A percentile compares a stretch with the other conserved stretches of the same genome.
phyloP scores from a whole-genome alignment of 306 rosid species.

The Cicer judaicum region DNA sequence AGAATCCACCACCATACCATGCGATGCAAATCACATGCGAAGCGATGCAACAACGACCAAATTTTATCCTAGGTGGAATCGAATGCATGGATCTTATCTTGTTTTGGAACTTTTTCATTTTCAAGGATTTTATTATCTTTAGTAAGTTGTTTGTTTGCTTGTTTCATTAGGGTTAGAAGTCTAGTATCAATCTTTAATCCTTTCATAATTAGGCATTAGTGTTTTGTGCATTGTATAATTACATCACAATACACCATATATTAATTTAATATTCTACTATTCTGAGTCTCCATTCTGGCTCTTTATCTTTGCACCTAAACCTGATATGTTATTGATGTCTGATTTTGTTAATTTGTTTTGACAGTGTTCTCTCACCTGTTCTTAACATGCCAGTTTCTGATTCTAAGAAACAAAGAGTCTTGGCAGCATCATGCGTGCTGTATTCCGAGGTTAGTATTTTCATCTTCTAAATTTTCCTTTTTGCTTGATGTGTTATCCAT shows the following conservation, averaged over 20 bases:
- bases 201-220: not conserved
- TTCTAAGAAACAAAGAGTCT: slow-evolving; percentile 94
- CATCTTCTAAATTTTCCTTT: not conserved
- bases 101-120: slow-evolving; percentile 12
- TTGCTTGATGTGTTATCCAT: slow-evolving; percentile 1
- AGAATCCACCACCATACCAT: no score
- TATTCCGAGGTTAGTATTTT: slow-evolving; percentile 86
- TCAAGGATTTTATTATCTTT: not conserved
- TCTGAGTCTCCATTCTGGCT: slow-evolving; percentile 5
- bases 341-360: slow-evolving; percentile 43
- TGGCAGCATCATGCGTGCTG: slow-evolving; percentile 90
- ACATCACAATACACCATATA: slow-evolving; percentile 11
- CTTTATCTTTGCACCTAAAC: slow-evolving; percentile 10
- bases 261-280: slow-evolving; percentile 19
- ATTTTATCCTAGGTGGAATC: no score
- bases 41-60: no score
- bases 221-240: not conserved
- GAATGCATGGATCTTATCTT: not conserved
- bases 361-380: slow-evolving; percentile 96
- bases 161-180: slow-evolving; percentile 17
- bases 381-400: slow-evolving; percentile 95
- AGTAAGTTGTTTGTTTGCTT: not conserved
- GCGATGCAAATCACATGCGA: no score
- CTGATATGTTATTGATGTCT: slow-evolving; percentile 21
- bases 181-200: slow-evolving; percentile 11